A percentile compares a stretch with the other conserved stretches of the same genome.
Evolutionary conservation across 805 yeast species (phyloP).

Genomic region (Starmerella powellii): DNA sequence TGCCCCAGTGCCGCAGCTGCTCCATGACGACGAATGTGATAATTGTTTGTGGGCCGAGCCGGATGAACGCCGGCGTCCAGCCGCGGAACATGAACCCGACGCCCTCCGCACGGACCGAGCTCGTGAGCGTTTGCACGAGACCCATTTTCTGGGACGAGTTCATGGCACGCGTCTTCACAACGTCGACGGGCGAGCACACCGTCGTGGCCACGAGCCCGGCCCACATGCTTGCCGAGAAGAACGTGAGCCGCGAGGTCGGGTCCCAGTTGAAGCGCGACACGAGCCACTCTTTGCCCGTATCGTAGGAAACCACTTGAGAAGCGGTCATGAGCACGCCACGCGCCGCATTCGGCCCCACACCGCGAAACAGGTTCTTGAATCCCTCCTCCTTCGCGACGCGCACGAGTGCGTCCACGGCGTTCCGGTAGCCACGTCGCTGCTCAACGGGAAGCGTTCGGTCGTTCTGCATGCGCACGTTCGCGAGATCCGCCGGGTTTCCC

Average conservation of each 20-base stretch:
- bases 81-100: slow-evolving; percentile 75
- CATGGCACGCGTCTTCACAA: slow-evolving; percentile 80
- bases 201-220: slow-evolving; percentile 88
- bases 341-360: slow-evolving; percentile 62
- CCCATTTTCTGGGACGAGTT: slow-evolving; percentile 35
- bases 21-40: slow-evolving; percentile 33
- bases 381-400: slow-evolving; percentile 55
- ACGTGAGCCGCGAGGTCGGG: slow-evolving; percentile 53
- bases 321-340: slow-evolving; percentile 85
- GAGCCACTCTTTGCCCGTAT: slow-evolving; percentile 51
- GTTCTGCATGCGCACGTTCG: slow-evolving; percentile 83
- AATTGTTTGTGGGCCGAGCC: slow-evolving; percentile 60
- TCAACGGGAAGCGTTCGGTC: slow-evolving; percentile 57
- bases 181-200: slow-evolving; percentile 87
- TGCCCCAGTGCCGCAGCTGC: slow-evolving; percentile 29
- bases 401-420: slow-evolving; percentile 65
- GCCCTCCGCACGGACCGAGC: slow-evolving; percentile 59
- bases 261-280: slow-evolving; percentile 42
- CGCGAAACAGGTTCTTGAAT: slow-evolving; percentile 47
- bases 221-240: slow-evolving; percentile 61
- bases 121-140: slow-evolving; percentile 40
- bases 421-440: slow-evolving; percentile 58
- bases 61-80: slow-evolving; percentile 77
- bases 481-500: slow-evolving; percentile 82
- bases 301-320: slow-evolving; percentile 80